Conservation (phyloP, 495 filamentous ascomycete genomes). For the Neurospora discreta region DNA sequence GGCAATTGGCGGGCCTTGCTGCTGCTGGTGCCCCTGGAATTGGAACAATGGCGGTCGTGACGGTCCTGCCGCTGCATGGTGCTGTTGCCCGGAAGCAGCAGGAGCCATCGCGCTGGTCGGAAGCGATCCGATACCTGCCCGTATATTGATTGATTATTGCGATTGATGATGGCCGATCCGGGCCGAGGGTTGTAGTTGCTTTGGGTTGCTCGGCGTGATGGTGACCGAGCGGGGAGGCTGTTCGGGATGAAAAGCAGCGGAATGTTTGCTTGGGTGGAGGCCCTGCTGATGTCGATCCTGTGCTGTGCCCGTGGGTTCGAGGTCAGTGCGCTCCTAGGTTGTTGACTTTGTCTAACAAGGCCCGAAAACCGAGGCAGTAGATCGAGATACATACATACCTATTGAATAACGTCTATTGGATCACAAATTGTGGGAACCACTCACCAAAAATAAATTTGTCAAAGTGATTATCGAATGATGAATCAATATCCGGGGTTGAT, state of each 20-base stretch:
- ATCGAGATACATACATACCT: background rate
- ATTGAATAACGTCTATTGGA: background rate
- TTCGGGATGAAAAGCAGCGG: background rate
- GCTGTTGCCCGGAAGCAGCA: conserved; percentile 6
- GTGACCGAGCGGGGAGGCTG: background rate
- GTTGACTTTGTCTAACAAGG: background rate
- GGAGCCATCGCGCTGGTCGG: conserved; percentile 10
- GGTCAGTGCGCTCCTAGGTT: too few species aligned
- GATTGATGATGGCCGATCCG: background rate
- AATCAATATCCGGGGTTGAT: background rate
- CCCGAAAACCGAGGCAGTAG: background rate
- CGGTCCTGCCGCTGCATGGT: conserved; percentile 4
- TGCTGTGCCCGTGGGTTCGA: too few species aligned
- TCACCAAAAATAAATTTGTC: too few species aligned
- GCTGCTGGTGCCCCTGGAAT: background rate
- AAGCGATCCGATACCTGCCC: background rate
- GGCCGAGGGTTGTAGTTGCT: background rate
- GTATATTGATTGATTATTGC: background rate
- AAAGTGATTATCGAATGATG: background rate
- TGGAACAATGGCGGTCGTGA: conserved; percentile 1
- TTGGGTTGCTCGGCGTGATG: background rate
- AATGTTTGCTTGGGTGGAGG: background rate
- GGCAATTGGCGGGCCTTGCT: conserved; percentile 4
- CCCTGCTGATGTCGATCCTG: background rate
- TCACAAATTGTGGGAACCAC: background rate